Conservation (phyloP, 345 rosid genomes). For the Eucalyptus erythrocorys region DNA sequence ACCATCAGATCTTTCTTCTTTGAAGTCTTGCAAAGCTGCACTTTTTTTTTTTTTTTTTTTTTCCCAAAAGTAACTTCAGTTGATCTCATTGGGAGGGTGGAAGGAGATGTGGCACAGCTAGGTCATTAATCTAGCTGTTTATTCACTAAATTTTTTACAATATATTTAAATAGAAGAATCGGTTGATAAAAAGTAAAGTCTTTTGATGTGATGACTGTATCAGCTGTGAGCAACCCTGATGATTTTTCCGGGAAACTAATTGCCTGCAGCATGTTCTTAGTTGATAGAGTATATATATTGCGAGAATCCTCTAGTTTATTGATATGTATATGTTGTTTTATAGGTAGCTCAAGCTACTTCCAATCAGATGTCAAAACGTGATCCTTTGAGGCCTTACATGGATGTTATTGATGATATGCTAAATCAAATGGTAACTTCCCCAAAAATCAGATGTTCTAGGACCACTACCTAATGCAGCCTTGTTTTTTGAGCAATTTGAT, state of each 20-base stretch:
- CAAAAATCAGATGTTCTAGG: not conserved
- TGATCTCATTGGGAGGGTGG: not conserved
- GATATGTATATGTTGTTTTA: not conserved
- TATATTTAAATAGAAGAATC: not conserved
- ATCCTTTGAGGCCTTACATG: slow-evolving; percentile 97
- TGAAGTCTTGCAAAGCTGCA: not conserved
- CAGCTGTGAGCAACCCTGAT: not conserved
- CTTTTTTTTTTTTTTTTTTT: not conserved
- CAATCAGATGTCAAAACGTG: slow-evolving; percentile 98
- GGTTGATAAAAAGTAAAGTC: not conserved
- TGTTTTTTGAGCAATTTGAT: not conserved
- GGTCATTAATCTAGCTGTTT: not conserved
- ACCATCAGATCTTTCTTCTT: not conserved
- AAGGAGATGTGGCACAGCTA: not conserved
- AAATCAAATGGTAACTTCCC: slow-evolving; percentile 54
- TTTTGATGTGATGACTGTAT: not conserved
- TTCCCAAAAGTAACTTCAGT: not conserved
- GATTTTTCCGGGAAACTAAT: not conserved
- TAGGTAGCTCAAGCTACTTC: slow-evolving; percentile 99
- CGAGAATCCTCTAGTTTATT: not conserved
- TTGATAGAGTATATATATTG: not conserved
- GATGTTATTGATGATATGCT: slow-evolving; percentile 88
- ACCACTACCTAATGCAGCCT: not conserved
- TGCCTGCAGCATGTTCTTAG: not conserved
- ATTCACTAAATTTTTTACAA: not conserved